Evolutionary conservation across 352 stramenopile genomes (phyloP), one percentile per base, ranked within the genome.

Genomic region (Phytophthora litchii): DNA sequence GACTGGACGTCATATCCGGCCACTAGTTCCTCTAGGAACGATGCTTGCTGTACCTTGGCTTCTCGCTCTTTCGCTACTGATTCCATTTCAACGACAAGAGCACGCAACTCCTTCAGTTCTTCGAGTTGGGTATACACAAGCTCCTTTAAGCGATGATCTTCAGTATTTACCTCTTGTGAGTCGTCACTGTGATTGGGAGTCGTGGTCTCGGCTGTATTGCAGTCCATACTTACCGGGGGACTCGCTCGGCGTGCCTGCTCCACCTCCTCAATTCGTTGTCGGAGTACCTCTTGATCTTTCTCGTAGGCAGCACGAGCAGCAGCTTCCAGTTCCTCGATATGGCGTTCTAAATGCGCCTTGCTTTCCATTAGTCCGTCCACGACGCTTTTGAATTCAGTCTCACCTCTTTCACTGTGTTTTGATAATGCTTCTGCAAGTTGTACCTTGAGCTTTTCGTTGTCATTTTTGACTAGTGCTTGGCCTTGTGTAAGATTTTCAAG

Each of bases 81-180:
- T 35, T 80, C 59, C 53, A 77, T 77, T 55, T 76, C 60, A 41
- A 55, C 52, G 8, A 83, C 58, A 60, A 73, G 51, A 56, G 47
- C 42, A 37, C 66, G 70, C 43, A 75, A 47, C 41, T 60, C 61
- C 35, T 78, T 71, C 25, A 78, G 49, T 59, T 78, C 65, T 31
- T 69, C 50, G 10, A 72, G 51, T 57, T 74, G 64, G 3, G 25
- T 64, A 25, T 60, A 54, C n/a, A 61, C 64, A 29, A 72, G 29
- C 38, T 72, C 56, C 23, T 67, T 67, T 19, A 74, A 50, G 17
- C 45, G 57, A 57, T 35, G 19, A 34, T 63, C 63, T 16, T 63
- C 51, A 36, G 14, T 48, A 64, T 64, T 61, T 63, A 52, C 49
- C 47, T 59, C 47, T 14, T 56, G n/a, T 32, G 29, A 31, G 20